phyloP scores from a whole-genome alignment of 352 stramenopile genomes.

The Phytophthora pistaciae region DNA sequence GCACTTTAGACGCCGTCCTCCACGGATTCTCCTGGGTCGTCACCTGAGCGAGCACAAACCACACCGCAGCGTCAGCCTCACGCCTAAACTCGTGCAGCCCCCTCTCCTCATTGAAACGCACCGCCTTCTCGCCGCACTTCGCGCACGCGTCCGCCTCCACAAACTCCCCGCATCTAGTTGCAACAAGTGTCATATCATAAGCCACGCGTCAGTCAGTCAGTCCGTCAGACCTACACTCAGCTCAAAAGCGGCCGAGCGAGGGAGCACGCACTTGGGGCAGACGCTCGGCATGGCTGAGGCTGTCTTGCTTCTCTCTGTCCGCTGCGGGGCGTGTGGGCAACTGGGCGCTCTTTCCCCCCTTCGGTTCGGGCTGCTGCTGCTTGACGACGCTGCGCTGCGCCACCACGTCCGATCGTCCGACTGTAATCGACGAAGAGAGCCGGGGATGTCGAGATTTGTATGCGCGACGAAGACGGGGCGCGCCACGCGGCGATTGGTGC shows the following conservation, averaged over 20 bases:
- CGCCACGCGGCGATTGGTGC: slow-evolving; percentile 26
- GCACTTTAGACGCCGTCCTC: slow-evolving; percentile 56
- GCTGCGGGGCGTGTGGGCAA: slow-evolving; percentile 14
- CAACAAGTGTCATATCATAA: background rate
- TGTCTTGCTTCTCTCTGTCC: slow-evolving; percentile 23
- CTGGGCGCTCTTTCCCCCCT: slow-evolving; percentile 17
- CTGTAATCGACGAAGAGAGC: slow-evolving; percentile 23
- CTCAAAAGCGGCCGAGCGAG: background rate
- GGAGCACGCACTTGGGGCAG: slow-evolving; percentile 61
- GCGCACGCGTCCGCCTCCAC: slow-evolving; percentile 58
- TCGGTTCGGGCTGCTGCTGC: background rate
- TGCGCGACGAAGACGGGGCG: slow-evolving; percentile 21
- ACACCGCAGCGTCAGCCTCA: background rate
- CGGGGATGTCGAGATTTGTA: slow-evolving; percentile 31
- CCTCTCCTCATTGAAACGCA: slow-evolving; percentile 31
- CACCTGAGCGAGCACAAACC: slow-evolving; percentile 30
- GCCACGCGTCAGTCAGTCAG: slow-evolving; percentile 1
- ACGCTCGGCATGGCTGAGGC: slow-evolving; percentile 62
- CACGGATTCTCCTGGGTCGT: slow-evolving; percentile 55
- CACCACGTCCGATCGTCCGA: slow-evolving; percentile 34
- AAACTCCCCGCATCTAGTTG: slow-evolving; percentile 63
- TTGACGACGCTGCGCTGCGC: slow-evolving; percentile 21
- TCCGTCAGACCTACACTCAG: background rate
- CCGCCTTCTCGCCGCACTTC: slow-evolving; percentile 72
- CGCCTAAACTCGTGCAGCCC: background rate